These are phyloP conservation scores for Aureobasidium uvarum DNA, from an alignment of 2,329 filamentous ascomycete species.

Conservation along the genomic window DNA sequence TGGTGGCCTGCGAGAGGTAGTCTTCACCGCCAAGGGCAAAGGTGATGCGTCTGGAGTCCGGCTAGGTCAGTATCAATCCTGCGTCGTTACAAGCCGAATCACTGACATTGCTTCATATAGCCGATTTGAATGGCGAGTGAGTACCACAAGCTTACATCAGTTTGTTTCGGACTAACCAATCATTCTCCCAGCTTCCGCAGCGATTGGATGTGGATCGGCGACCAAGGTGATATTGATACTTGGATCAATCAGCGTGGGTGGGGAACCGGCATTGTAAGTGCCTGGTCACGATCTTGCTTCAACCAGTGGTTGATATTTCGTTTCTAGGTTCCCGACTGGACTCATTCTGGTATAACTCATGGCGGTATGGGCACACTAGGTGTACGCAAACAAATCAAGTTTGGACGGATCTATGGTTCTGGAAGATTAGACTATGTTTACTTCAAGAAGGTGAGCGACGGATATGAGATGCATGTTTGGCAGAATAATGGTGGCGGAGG, in stretches of 20 bases:
- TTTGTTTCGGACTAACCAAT: too few species aligned
- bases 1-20: too few species aligned
- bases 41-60: too few species aligned
- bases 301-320: too few species aligned
- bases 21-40: too few species aligned
- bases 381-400: not conserved
- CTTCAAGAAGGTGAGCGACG: not conserved
- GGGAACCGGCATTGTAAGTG: not conserved
- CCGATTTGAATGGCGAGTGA: too few species aligned
- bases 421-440: not conserved
- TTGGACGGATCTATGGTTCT: not conserved
- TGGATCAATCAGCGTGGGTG: not conserved
- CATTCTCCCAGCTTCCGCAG: too few species aligned
- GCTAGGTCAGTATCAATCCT: too few species aligned
- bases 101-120: too few species aligned
- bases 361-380: not conserved
- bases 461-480: constrained; percentile 11
- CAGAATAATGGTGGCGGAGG: constrained; percentile 27
- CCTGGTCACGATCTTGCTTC: too few species aligned
- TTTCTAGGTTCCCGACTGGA: not conserved
- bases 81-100: too few species aligned
- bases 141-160: too few species aligned
- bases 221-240: not conserved
- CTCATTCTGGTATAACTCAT: not conserved
- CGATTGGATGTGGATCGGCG: not conserved